Evolutionary conservation across 2,329 filamentous ascomycete species (phyloP).

Genomic region (Davidsoniella virescens): DNA sequence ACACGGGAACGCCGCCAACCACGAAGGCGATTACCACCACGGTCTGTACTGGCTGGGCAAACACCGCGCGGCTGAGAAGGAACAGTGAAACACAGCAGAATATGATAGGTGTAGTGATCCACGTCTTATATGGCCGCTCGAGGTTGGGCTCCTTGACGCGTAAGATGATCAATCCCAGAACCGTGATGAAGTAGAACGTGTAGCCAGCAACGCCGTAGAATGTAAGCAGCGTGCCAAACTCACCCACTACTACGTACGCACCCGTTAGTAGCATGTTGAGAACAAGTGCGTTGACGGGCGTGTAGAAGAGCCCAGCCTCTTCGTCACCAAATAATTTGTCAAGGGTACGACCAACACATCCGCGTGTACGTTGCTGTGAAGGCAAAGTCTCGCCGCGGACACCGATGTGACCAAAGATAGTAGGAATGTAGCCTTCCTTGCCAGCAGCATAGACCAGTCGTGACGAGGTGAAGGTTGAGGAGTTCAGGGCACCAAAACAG

Average conservation of each 20-base stretch:
- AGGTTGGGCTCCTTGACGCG: constrained; percentile 74
- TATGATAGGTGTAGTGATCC: constrained; percentile 93
- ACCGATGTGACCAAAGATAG: constrained; percentile 69
- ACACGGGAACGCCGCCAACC: constrained; percentile 67
- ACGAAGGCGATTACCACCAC: constrained; percentile 76
- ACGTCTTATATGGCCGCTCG: constrained; percentile 83
- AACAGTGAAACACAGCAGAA: constrained; percentile 98
- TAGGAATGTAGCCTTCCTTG: constrained; percentile 85
- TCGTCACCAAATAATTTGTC: constrained; percentile 56
- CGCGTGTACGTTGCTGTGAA: constrained; percentile 28
- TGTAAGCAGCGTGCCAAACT: constrained; percentile 81
- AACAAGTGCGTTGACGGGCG: constrained; percentile 78
- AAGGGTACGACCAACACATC: constrained; percentile 42
- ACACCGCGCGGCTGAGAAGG: constrained; percentile 71
- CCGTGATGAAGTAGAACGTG: constrained; percentile 91
- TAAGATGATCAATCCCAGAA: constrained; percentile 81
- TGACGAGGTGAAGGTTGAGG: constrained; percentile 81
- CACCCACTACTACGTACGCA: constrained; percentile 68
- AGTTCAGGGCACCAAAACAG: constrained; percentile 90
- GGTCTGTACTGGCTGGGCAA: constrained; percentile 82
- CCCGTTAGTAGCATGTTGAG: constrained; percentile 63
- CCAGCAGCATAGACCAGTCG: constrained; percentile 86
- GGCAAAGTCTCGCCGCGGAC: constrained; percentile 31
- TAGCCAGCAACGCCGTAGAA: constrained; percentile 98
- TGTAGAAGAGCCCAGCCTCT: constrained; percentile 71